Evolutionary conservation across 1,284 basidiomycete genomes (phyloP), one percentile per base, ranked within the genome.

Genomic region (Entoloma clypeatum): DNA sequence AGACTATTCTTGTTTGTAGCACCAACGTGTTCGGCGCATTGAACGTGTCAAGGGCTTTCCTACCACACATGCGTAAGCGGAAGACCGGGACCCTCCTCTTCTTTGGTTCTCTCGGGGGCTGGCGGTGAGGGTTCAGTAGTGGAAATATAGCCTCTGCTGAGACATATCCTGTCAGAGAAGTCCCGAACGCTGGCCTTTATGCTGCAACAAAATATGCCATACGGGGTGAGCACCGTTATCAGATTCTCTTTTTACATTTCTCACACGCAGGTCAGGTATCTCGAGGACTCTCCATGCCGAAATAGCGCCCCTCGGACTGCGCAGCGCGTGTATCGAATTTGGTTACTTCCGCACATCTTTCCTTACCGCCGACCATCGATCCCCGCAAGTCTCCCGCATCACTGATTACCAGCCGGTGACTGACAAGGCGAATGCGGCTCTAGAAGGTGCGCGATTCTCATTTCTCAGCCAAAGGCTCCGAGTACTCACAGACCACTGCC

Each of bases 281-380:
- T 64, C 69, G 2, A 49, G 56, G n/a, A 54, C 60, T 2, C 56
- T 72, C 7, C 51, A 70, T 41, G 55, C 51, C 0, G 71, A 74
- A 51, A 62, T 73, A 8, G 43, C 61, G 5, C 67, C 68, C 1
- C 50, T 74, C 16, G 69, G 70, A 2, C 54, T 74, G 2, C 62
- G 67, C n/a, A 65, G 62, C 42, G 57, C 65, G 38, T 67, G 59
- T 44, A 46, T 72, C 32, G 70, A 74, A 29, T 64, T 64, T 27
- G 71, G 71, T 6, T 69, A 65, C 50, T 72, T 71, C 59, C 59
- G 70, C 21, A 72, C 69, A 0, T 43, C 55, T 2, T 60, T 72
- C 51, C 56, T 72, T 5, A 49, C 46, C 1, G 39, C 53, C 4
- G 59, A 57, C 17, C 59, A 67, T 40, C 59, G 61, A 5, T 51